Conservation (phyloP, 192 early-diverging fungal species). For the Backusella australiensis region DNA sequence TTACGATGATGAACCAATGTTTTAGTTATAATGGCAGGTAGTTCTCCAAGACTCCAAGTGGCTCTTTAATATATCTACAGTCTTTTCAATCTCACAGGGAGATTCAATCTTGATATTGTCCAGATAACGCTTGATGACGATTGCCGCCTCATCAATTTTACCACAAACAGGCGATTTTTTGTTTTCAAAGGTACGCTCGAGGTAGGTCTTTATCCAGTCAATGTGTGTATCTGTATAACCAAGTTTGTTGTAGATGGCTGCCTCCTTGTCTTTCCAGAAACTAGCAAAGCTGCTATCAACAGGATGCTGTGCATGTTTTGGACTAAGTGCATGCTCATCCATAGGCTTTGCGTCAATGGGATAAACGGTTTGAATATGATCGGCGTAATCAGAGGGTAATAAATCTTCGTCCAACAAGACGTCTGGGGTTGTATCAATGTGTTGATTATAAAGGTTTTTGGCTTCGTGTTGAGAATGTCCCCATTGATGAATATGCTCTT, state of each 20-base stretch:
- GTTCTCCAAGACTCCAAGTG: conserved; percentile 11
- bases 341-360: not conserved
- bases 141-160: not conserved
- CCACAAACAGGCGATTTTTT: conserved; percentile 5
- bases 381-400: not conserved
- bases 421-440: not conserved
- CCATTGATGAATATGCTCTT: not conserved
- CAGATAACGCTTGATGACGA: not conserved
- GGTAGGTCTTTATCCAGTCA: conserved; percentile 15
- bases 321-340: not conserved
- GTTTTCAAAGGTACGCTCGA: conserved; percentile 7
- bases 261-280: not conserved
- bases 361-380: not conserved
- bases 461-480: not conserved
- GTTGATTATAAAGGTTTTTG: not conserved
- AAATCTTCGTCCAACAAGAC: not conserved
- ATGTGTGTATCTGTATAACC: conserved; percentile 20
- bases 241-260: not conserved
- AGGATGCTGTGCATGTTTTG: not conserved
- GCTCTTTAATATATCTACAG: not conserved
- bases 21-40: not conserved
- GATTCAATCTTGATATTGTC: not conserved
- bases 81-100: not conserved
- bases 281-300: conserved; percentile 10
- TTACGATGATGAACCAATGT: not conserved